Evolutionary conservation across 257 asterid species (phyloP).

Genomic region (Cordia subcordata): DNA sequence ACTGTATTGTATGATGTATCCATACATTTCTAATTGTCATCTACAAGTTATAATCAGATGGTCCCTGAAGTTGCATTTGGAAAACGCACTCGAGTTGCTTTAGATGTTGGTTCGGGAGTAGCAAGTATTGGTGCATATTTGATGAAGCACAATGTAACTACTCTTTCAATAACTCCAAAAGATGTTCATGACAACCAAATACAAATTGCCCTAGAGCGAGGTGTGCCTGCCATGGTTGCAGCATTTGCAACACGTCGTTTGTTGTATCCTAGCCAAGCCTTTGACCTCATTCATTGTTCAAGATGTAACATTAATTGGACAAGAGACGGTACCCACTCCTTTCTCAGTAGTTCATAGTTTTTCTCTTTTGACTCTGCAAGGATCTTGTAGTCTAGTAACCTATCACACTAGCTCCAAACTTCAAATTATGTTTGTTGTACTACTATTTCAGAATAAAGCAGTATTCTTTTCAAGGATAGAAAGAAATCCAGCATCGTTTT

Average conservation of each 20-base stretch:
- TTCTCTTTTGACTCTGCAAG: neutral
- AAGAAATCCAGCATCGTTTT: too few species aligned
- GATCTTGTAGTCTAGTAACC: neutral
- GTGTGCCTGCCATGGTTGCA: constrained; percentile 94
- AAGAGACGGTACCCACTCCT: constrained; percentile 68
- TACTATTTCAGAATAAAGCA: too few species aligned
- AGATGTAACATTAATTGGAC: constrained; percentile 96
- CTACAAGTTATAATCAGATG: constrained; percentile 43
- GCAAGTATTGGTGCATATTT: constrained; percentile 97
- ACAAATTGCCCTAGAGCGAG: constrained; percentile 95
- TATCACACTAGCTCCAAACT: too few species aligned
- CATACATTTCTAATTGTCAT: constrained; percentile 6
- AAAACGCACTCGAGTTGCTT: constrained; percentile 64
- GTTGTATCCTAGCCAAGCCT: constrained; percentile 89
- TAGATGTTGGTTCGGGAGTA: constrained; percentile 92
- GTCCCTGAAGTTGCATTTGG: constrained; percentile 90
- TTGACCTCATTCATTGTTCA: constrained; percentile 88
- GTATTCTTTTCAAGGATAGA: too few species aligned
- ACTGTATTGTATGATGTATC: neutral
- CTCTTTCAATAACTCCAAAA: constrained; percentile 91
- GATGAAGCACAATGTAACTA: constrained; percentile 62
- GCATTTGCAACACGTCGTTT: constrained; percentile 75
- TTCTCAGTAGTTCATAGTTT: neutral
- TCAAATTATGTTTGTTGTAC: too few species aligned
- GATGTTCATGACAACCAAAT: constrained; percentile 94